Base-by-base conservation (phyloP, 768 basidiomycete genomes). In the Gelatoporia subvermispora region DNA sequence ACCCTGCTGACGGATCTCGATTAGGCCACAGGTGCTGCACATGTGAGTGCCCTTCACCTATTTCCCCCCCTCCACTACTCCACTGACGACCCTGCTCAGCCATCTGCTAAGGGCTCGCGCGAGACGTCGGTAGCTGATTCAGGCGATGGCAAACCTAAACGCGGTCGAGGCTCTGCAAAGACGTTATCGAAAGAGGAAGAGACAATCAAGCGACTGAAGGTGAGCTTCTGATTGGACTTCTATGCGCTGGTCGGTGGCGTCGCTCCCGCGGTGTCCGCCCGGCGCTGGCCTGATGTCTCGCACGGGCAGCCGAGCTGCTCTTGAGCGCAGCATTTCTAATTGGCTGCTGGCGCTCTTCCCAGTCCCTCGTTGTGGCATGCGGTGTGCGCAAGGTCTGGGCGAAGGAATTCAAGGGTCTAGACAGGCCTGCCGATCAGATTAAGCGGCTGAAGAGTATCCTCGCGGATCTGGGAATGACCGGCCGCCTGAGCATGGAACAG, bases 311-410 rank as follows among this genome's bases (percentile, higher is more conserved):
- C 28, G 28, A 13, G 13, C 7, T 31, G 28, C 13, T 13, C 5
- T 13, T 13, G 28, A 31, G 28, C 13, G 5, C 28, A 13, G 13
- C 7, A 13, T 31, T 31, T 31, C 28, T 31, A 5, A 31, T 31
- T 31, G 28, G 28, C 28, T 31, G 7, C 13, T 31, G 5, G 13
- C 13, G 28, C 7, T 31, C 5, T 35, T 7, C 23, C 16, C 48
- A 90, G 88, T 71, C 80, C 15, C 65, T 87, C 13, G 79, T 93
- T 1, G 63, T 76, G 13, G 85, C 86, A 2, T 91, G 90, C 53
- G 89, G 89, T 5, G 73, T 86, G 16, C 81, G 87, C 49, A 90
- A 84, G 63, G 69, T 77, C 5, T 93, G 89, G 89, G 73, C 76
- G 8, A 88, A 79, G 60, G 77, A 88, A 48, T 85, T 91, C 56